A percentile compares a stretch with the other conserved stretches of the same genome.
Evolutionary conservation across 768 basidiomycete genomes (phyloP).

Genomic region (Tulasnella sp.): DNA sequence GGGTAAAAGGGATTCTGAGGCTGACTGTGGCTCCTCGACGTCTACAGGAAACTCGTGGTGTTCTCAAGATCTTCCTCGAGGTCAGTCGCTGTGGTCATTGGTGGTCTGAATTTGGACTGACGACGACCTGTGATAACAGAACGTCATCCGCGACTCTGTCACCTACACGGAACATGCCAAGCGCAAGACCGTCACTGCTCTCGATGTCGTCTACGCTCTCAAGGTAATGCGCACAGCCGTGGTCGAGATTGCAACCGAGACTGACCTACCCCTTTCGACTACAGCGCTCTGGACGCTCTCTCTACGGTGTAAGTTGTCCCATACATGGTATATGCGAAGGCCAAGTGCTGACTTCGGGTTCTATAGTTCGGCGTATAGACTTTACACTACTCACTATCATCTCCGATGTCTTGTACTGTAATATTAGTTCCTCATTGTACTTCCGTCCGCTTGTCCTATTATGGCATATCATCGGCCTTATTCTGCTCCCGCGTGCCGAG

Average conservation of each 20-base stretch:
- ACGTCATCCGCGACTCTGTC: constrained; percentile 48
- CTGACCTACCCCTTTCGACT: not conserved
- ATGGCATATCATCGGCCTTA: not conserved
- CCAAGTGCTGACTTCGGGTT: not conserved
- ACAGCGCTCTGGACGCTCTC: constrained; percentile 23
- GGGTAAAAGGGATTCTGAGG: not conserved
- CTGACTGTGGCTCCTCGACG: not conserved
- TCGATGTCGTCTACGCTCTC: constrained; percentile 49
- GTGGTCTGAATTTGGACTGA: constrained; percentile 4
- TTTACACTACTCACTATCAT: constrained; percentile 1
- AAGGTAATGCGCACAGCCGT: constrained; percentile 33
- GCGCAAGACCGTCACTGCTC: constrained; percentile 42
- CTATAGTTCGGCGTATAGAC: constrained; percentile 34
- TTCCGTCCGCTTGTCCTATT: not conserved
- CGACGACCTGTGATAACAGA: not conserved
- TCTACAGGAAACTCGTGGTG: constrained; percentile 44
- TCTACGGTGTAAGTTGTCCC: constrained; percentile 21
- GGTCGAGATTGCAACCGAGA: constrained; percentile 5
- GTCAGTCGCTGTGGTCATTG: constrained; percentile 25
- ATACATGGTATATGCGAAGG: not conserved
- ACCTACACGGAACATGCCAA: constrained; percentile 53
- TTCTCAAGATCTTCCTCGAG: constrained; percentile 46
- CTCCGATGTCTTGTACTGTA: constrained; percentile 6
- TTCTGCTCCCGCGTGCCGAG: not conserved
- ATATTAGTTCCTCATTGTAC: not conserved